Conservation (phyloP, 352 stramenopile species). For the Globisporangium yorkense region DNA sequence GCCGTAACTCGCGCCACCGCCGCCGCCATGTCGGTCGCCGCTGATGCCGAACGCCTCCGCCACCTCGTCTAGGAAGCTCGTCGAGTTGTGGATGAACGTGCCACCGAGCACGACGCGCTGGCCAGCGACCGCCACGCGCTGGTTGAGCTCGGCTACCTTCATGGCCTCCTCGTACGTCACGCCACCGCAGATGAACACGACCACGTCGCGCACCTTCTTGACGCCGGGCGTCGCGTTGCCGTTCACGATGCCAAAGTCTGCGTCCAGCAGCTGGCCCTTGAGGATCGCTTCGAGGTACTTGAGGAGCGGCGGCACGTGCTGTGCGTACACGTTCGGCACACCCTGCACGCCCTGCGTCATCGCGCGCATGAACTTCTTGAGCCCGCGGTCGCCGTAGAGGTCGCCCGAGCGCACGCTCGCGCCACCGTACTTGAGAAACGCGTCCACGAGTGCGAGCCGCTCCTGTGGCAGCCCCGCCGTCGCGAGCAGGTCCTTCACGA, state of each 20-base stretch:
- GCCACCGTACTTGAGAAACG: slow-evolving; percentile 69
- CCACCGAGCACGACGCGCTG: slow-evolving; percentile 93
- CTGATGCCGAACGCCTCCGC: slow-evolving; percentile 51
- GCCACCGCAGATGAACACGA: slow-evolving; percentile 98
- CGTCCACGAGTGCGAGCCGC: slow-evolving; percentile 54
- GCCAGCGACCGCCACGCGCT: slow-evolving; percentile 69
- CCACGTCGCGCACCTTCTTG: slow-evolving; percentile 94
- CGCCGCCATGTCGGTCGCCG: neutral
- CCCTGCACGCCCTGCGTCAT: slow-evolving; percentile 94
- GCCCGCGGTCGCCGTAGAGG: slow-evolving; percentile 73
- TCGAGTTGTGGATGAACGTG: slow-evolving; percentile 96
- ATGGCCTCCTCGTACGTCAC: slow-evolving; percentile 99
- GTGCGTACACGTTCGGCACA: slow-evolving; percentile 98
- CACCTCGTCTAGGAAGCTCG: slow-evolving; percentile 95
- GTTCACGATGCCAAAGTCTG: slow-evolving; percentile 94
- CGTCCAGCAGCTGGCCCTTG: slow-evolving; percentile 73
- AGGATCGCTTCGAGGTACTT: slow-evolving; percentile 88
- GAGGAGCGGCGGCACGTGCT: slow-evolving; percentile 96
- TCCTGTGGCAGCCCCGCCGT: slow-evolving; percentile 36
- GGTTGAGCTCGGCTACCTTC: slow-evolving; percentile 97
- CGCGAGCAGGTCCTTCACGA: slow-evolving; percentile 63
- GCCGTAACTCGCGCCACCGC: slow-evolving; percentile 17
- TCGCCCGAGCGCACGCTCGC: slow-evolving; percentile 57
- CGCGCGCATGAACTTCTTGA: slow-evolving; percentile 86
- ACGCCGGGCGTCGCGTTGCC: slow-evolving; percentile 94